Evolutionary conservation across 371 early-diverging fungal genomes (phyloP), one percentile per base, ranked within the genome.

Genomic region (Saksenaea oblongispora): DNA sequence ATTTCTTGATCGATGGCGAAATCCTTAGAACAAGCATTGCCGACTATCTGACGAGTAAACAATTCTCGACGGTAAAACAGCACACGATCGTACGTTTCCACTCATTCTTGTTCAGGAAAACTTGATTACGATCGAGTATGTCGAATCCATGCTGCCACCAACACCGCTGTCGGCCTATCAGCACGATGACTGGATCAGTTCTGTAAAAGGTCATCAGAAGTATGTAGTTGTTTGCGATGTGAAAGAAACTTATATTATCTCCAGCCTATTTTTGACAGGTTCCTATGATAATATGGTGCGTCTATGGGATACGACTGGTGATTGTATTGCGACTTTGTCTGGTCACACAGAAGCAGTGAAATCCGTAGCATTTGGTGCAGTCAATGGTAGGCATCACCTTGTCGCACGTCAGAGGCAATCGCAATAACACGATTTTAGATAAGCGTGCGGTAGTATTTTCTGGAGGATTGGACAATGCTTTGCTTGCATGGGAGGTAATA

Each of bases 121-220:
- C 61, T 72, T 91, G 5, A 69, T 98, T 56, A 87, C 85, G n/a
- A 76, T 97, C 31, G 95, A 98, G 79, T 96, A 94, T 82, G 88
- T 96, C 36, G 92, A 94, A 73, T 90, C 93, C 1, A 87, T 91
- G 84, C 84, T 91, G 35, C 96, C 96, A 22, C 98, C 98, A 15
- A 83, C 82, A 17, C 86, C 87, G 22, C 64, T 92, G 27, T 83
- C 90, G 15, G 79, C 91, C 9, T 91, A 84, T 65, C 86, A 93
- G 67, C 95, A 94, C 63, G 96, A 96, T 67, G 97, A 97, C 73
- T 98, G 98, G 98, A 90, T 98, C 63, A 87, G 92, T 62, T 84
- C 89, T 35, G 89, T 96, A 1, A 73, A 83, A 62, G 60, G 84
- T 71, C 44, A 74, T 56, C 37, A 78, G 62, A 65, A 66, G 71